A percentile compares a stretch with the other conserved stretches of the same genome.
phyloP scores from a whole-genome alignment of 2,329 filamentous ascomycete genomes.

The Scedosporium boydii region DNA sequence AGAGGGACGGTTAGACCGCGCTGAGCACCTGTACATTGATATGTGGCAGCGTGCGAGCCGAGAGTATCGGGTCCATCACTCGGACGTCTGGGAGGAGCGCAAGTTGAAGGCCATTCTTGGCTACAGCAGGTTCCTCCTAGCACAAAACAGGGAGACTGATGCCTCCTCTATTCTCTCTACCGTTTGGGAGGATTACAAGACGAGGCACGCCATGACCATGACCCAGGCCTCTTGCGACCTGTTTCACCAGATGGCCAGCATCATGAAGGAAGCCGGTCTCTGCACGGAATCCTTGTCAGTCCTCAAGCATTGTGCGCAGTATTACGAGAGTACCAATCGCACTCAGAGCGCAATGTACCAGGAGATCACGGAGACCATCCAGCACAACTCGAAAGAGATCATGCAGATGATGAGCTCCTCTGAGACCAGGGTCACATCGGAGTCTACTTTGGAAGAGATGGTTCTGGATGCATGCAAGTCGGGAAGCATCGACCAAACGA shows the following conservation, averaged over 20 bases:
- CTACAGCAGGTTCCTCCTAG: constrained; percentile 36
- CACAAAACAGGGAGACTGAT: constrained; percentile 32
- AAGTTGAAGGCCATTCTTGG: constrained; percentile 34
- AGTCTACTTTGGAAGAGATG: constrained; percentile 30
- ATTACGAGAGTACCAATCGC: constrained; percentile 25
- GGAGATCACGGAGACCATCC: constrained; percentile 32
- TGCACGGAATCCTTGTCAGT: constrained; percentile 33
- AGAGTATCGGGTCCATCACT: constrained; percentile 30
- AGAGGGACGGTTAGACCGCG: constrained; percentile 20
- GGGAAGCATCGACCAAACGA: constrained; percentile 27
- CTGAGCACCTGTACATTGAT: constrained; percentile 37
- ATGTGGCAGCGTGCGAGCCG: constrained; percentile 41
- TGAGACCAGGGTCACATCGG: constrained; percentile 19
- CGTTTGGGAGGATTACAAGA: constrained; percentile 38
- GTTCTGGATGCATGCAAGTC: constrained; percentile 31
- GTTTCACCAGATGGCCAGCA: constrained; percentile 28
- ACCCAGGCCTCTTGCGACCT: constrained; percentile 26
- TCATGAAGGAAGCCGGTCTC: constrained; percentile 35
- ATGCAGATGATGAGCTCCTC: constrained; percentile 26
- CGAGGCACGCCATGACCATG: constrained; percentile 25
- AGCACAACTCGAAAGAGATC: constrained; percentile 30
- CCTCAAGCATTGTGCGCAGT: constrained; percentile 30
- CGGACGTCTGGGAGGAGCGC: constrained; percentile 34
- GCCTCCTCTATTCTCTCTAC: constrained; percentile 33
- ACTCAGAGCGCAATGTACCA: constrained; percentile 22